Evolutionary conservation across 73 alveolate species (phyloP), one percentile per base, ranked within the genome.

Genomic region (Tetrahymena malaccensis): DNA sequence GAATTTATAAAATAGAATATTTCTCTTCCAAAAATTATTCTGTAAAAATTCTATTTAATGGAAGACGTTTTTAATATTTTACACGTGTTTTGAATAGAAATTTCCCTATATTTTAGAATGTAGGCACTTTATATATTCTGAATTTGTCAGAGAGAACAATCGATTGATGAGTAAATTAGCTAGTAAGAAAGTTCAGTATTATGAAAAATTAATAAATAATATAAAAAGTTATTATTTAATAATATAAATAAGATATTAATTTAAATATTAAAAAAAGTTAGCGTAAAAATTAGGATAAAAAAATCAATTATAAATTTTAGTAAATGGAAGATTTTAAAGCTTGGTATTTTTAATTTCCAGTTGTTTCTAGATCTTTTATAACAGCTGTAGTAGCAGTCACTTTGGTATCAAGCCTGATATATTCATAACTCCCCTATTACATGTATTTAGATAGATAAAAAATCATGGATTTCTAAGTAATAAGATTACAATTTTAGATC

Each of bases 311-410:
- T 40, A 40, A 40, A 40, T 40, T 40, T 40, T 7, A 43, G 55
- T 85, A 85, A 94, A 85, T 94, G 25, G 57, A 94, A 22, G 96
- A 94, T 34, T 43, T 94, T 25, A 94, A 43, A 35, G 35, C 84
- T 85, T 94, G 96, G 96, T 94, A 94, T 44, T 40, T 16, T 27
- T 44, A 12, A 3, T 43, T 70, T 33, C 95, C 95, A n/a, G 35
- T 94, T 9, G 93, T 94, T 43, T 85, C 96, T 43, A 94, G 96
- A 44, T 85, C 96, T 37, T 94, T 85, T 55, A 89, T 94, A 31
- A 85, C 95, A 43, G 83, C 93, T 5, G 37, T 35, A 17, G 96
- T 43, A 10, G 43, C 85, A 16, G 44, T 94, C 35, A 94, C 95
- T 35, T 6, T 94, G 12, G 44, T 94, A 12, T 56, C 43, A 25